Base-by-base conservation (phyloP, 2,329 filamentous ascomycete species). In the Botrytis medusae region DNA sequence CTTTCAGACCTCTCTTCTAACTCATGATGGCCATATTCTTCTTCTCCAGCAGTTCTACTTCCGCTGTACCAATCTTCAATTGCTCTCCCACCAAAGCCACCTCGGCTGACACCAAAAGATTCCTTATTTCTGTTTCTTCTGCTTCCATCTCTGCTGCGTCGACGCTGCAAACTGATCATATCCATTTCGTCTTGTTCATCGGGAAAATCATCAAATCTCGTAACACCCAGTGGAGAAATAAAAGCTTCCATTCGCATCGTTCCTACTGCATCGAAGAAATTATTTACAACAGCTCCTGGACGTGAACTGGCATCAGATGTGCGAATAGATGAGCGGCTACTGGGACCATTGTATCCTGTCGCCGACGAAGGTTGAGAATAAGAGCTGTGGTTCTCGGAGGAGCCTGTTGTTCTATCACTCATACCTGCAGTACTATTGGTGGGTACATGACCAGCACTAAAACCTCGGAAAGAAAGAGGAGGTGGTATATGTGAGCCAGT, bases 231-330 rank as follows among this genome's bases (percentile, higher is more conserved):
- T 0, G 89, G 89, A 77, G 86, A 90, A 77, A 99, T 97, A 81
- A 98, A 99, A 0, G 96, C 96, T 82, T 98, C 95, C 95, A 99
- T 98, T 42, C 96, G 90, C 64, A 98, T 90, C 2, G 95, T 98
- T 1, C 95, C 94, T 73, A 97, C 91, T 1, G 92, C 92, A 78
- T 97, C 94, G 79, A 96, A 96, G 84, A 96, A 95, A 81, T 81
- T 81, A 59, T 81, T 80, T 18, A 79, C 78, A 20, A 79, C 78
- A 10, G 74, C 77, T 80, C 63, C 78, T 29, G 80, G 79, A 9
- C 79, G 76, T 60, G 75, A 73, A 25, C 77, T 78, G 4, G 79
- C 79, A 67, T 81, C 80, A 12, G 78, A 80, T 25, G 80, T 80
- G 14, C 80, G 78, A 61, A 80, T 77, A 0, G 79, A 80, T 14